phyloP scores from a whole-genome alignment of 2,329 filamentous ascomycete genomes.

The Fusarium staphyleae region DNA sequence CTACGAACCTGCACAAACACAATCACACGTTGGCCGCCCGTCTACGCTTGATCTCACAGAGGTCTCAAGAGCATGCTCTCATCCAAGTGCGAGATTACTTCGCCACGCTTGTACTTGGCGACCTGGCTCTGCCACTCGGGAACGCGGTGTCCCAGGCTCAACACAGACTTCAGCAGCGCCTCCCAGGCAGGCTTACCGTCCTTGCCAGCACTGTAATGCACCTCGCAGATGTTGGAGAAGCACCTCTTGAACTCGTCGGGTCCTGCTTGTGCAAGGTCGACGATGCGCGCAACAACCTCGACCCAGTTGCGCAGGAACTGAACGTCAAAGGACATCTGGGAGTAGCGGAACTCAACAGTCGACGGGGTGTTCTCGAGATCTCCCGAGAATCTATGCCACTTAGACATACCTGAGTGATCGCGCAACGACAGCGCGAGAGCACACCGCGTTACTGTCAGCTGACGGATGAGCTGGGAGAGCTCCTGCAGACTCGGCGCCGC shows the following conservation, averaged over 20 bases:
- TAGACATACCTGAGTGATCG: background rate
- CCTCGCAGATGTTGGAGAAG: background rate
- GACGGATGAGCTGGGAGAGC: background rate
- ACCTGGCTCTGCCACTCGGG: slow-evolving; percentile 33
- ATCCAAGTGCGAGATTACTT: slow-evolving; percentile 24
- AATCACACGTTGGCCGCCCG: background rate
- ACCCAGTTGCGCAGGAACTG: slow-evolving; percentile 34
- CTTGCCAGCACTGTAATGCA: background rate
- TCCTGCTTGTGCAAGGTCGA: slow-evolving; percentile 18
- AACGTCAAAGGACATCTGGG: slow-evolving; percentile 40
- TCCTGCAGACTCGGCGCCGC: background rate
- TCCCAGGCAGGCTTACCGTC: slow-evolving; percentile 9
- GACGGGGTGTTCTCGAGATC: slow-evolving; percentile 15
- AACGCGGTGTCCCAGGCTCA: slow-evolving; percentile 26
- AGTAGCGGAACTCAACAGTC: slow-evolving; percentile 39
- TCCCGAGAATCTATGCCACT: too few relatives aligned
- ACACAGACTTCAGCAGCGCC: slow-evolving; percentile 7
- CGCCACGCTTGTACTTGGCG: slow-evolving; percentile 7
- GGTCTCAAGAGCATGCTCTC: slow-evolving; percentile 6
- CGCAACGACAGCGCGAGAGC: slow-evolving; percentile 16
- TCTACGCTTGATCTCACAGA: background rate
- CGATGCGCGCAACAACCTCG: slow-evolving; percentile 24
- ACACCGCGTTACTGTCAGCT: background rate
- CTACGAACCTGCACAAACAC: background rate
- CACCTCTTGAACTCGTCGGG: slow-evolving; percentile 1